Base-by-base conservation (phyloP, 345 rosid species). In the Rhodamnia rubescens region DNA sequence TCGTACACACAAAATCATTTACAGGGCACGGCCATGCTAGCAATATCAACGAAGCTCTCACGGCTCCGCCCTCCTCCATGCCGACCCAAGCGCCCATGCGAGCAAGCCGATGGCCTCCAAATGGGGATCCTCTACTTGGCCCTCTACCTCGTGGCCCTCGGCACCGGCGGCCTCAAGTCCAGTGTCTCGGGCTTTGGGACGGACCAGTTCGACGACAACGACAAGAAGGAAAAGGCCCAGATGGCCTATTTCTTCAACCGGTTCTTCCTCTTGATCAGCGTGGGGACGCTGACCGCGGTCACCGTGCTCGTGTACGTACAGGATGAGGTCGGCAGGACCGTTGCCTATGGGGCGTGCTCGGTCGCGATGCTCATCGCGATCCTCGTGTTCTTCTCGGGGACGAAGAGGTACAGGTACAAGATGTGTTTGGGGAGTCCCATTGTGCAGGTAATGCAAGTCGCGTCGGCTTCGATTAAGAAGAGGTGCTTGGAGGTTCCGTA, bases 11-110 rank as follows among this genome's bases (percentile, higher is more conserved):
- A 3, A 50, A 81, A 81, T 24, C 0, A 61, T 59, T 9, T 59
- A 84, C 84, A 96, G 98, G 99, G 99, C 54, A 94, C 98, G 51
- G 93, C 91, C 84, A 89, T 90, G 75, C 90, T 96, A 80, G 95
- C 97, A 26, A 18, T 90, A 36, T 86, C 94, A 61, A 87, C 97
- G 11, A 93, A 92, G 84, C 87, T 94, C 56, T 95, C 95, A 16
- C 89, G 90, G 87, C 87, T 96, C 15, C 92, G 91, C 74, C 99
- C 99, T 11, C 97, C 95, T 42, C 89, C 91, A 12, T 94, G 98
- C 87, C 86, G 87, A 59, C 88, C 90, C 42, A 40, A 82, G 24
- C 86, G 87, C 69, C 42, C 81, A 11, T 96, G 99, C 84, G 74
- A 85, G 74, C 92, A 87, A 36, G 96, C 99, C 20, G 90, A 57